Conservation (phyloP, 768 basidiomycete species). For the Panaeolus papilionaceus region DNA sequence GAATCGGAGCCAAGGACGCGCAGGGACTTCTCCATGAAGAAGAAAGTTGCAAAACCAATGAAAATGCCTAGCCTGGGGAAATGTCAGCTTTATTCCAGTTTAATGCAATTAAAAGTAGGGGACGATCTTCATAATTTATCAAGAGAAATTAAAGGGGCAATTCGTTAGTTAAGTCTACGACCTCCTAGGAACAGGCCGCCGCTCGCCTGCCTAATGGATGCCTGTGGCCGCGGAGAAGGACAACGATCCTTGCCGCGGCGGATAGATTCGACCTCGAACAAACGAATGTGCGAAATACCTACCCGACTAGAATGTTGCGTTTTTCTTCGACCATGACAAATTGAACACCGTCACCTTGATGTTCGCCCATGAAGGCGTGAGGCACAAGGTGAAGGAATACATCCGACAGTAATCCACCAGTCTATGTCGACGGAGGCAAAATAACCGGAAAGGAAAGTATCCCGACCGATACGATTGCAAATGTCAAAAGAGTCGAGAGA, state of each 20-base stretch:
- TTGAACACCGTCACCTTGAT: constrained; percentile 72
- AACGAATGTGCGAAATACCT: constrained; percentile 28
- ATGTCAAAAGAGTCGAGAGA: constrained; percentile 13
- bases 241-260: neutral
- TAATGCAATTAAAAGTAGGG: neutral
- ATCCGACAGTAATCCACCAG: constrained; percentile 91
- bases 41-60: constrained; percentile 87
- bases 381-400: constrained; percentile 93
- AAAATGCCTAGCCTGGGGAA: constrained; percentile 75
- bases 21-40: constrained; percentile 92
- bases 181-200: neutral
- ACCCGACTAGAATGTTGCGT: constrained; percentile 91
- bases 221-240: neutral
- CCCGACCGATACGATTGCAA: constrained; percentile 1
- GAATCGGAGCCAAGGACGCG: constrained; percentile 73
- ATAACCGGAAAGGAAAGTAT: constrained; percentile 11
- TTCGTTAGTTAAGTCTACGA: neutral
- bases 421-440: constrained; percentile 45
- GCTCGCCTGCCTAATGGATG: neutral
- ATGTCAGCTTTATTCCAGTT: neutral
- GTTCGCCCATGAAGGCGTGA: constrained; percentile 91
- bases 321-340: constrained; percentile 90
- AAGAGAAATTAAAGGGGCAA: neutral
- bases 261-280: neutral
- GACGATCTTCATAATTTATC: neutral